Evolutionary conservation across 805 yeast species (phyloP), one percentile per base, ranked within the genome.

Genomic region (Starmerella stigmatis): DNA sequence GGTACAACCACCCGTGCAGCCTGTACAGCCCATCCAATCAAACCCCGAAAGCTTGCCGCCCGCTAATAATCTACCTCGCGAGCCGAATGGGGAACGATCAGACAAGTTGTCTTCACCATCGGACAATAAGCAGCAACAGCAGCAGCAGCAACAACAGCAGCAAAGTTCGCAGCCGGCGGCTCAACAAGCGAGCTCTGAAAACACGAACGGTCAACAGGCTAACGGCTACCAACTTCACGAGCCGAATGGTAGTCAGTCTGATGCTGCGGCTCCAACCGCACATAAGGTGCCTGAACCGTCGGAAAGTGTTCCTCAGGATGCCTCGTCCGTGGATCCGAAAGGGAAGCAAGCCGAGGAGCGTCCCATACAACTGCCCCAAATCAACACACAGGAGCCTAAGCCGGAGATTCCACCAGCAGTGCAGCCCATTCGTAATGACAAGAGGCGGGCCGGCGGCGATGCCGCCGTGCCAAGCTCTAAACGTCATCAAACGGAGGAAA

Each of bases 401-500:
- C 25, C 23, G 11, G 20, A 29, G 12, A 36, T 38, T 15, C 44
- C 48, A 19, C 45, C 48, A 3, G 46, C 49, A 13, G 46, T 27
- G 28, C 44, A 42, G 44, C 46, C 52, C 4, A 23, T 21, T 8
- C 41, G 26, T 5, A n/a, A 29, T 6, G 48, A 22, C 16, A 54
- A 50, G 43, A 49, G 47, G 36, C n/a, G 16, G 41, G 19, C 36
- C 35, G 4, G 47, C 41, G 30, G 40, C 21, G 15, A 47, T 17
- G 13, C 5, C 32, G 38, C 43, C 54, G n/a, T n/a, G n/a, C 12
- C 50, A 43, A 9, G 46, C 54, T 8, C 40, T 1, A 36, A 36
- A 21, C 40, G 40, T 13, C 29, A 11, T 4, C 40, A 25, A 4
- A 25, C 21, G 5, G 40, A 36, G 19, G 30, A n/a, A n/a, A 12